Evolutionary conservation across 306 rosid species (phyloP).

Genomic region (Dryas drummondii): DNA sequence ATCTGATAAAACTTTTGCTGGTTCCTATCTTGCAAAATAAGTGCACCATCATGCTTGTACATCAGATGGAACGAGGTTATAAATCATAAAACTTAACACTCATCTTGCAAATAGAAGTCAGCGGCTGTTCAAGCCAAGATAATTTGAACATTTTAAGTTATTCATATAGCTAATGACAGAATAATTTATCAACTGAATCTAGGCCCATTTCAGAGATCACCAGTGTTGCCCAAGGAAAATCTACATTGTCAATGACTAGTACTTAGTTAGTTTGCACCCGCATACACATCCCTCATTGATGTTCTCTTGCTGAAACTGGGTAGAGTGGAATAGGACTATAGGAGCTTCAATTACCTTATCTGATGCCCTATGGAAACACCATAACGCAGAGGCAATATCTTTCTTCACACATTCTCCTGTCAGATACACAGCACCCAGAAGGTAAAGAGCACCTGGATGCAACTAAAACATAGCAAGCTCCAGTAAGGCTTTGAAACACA

Average conservation of each 20-base stretch:
- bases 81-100: neutral
- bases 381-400: conserved; percentile 72
- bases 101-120: neutral
- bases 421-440: conserved; percentile 83
- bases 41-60: neutral
- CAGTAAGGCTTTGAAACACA: conserved; percentile 37
- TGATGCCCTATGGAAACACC: conserved; percentile 94
- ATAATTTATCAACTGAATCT: neutral
- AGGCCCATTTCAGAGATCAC: neutral
- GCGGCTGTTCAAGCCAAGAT: neutral
- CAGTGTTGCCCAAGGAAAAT: neutral
- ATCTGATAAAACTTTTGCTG: neutral
- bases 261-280: conserved; percentile 8
- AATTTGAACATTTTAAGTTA: neutral
- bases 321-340: neutral
- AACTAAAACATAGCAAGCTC: conserved; percentile 49
- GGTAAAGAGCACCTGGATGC: conserved; percentile 96
- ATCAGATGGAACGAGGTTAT: neutral
- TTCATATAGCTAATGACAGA: neutral
- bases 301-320: conserved; percentile 2
- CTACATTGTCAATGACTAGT: neutral
- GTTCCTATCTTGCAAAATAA: neutral
- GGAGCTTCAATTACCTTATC: conserved; percentile 57
- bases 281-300: neutral
- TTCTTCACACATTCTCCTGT: conserved; percentile 82